Percentiles rank a stretch among this genome's conserved stretches.
Evolutionary conservation across 129 eudicot species (phyloP).

Genomic region (Centaurea solstitialis): DNA sequence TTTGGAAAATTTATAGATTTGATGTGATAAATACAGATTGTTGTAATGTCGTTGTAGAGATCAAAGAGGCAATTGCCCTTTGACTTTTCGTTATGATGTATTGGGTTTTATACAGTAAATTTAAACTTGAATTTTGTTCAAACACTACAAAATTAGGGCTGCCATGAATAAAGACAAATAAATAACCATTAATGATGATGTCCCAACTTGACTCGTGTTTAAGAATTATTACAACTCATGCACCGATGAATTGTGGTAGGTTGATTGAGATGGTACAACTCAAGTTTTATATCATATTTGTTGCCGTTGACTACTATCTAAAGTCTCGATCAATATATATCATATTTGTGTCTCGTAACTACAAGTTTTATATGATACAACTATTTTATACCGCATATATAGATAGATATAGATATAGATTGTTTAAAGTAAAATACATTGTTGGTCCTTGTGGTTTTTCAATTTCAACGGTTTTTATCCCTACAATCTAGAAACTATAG

Average conservation of each 20-base stretch:
- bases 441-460: neutral
- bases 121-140: conserved; percentile 5
- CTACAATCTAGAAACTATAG: neutral
- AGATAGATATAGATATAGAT: no score
- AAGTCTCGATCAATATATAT: neutral
- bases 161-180: neutral
- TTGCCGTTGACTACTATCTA: neutral
- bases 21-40: conserved; percentile 3
- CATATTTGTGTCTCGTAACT: neutral
- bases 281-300: neutral
- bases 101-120: neutral
- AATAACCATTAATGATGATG: neutral
- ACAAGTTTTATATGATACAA: conserved; percentile 4
- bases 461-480: neutral
- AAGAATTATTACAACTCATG: conserved; percentile 9
- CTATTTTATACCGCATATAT: no score
- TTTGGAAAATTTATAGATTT: neutral
- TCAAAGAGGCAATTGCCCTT: conserved; percentile 27
- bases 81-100: conserved; percentile 19
- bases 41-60: conserved; percentile 18
- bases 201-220: conserved; percentile 4
- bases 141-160: neutral
- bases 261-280: neutral
- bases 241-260: neutral
- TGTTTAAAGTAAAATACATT: neutral